Evolutionary conservation across 352 stramenopile species (phyloP).

Genomic region (Pythium phragmitis): DNA sequence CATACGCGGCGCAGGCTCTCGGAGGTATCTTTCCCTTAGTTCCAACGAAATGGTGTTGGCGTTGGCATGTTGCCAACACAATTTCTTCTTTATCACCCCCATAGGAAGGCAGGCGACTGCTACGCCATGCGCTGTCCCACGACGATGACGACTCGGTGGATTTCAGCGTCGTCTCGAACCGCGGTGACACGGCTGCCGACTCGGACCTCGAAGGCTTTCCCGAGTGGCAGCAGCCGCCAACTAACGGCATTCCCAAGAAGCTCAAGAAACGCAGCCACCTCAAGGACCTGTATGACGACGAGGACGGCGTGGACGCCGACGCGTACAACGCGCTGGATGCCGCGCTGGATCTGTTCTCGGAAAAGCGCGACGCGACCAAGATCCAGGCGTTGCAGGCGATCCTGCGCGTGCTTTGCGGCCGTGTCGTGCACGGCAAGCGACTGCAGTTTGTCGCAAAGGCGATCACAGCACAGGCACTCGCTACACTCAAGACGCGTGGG

Average conservation of each 20-base stretch:
- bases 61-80: background rate
- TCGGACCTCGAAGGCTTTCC: conserved; percentile 60
- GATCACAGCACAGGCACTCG: conserved; percentile 40
- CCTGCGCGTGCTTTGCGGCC: conserved; percentile 36
- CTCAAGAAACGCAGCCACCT: conserved; percentile 22
- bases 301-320: conserved; percentile 21
- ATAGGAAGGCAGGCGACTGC: conserved; percentile 52
- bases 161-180: conserved; percentile 40
- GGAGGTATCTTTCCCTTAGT: conserved; percentile 20
- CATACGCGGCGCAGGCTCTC: conserved; percentile 41
- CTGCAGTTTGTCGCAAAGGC: conserved; percentile 39
- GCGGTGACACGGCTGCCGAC: conserved; percentile 47
- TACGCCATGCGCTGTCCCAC: conserved; percentile 49
- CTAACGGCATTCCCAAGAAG: conserved; percentile 19
- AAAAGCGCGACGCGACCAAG: conserved; percentile 68
- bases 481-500: conserved; percentile 53
- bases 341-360: conserved; percentile 50
- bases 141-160: conserved; percentile 38
- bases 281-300: conserved; percentile 35
- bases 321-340: conserved; percentile 48
- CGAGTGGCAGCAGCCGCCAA: conserved; percentile 44
- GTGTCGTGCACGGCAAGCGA: conserved; percentile 40
- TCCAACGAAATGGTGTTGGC: background rate
- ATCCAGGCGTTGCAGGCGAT: conserved; percentile 59
- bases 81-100: background rate